Conservation (phyloP, 768 basidiomycete genomes). For the Tylopilus plumbeoviolaceoides region DNA sequence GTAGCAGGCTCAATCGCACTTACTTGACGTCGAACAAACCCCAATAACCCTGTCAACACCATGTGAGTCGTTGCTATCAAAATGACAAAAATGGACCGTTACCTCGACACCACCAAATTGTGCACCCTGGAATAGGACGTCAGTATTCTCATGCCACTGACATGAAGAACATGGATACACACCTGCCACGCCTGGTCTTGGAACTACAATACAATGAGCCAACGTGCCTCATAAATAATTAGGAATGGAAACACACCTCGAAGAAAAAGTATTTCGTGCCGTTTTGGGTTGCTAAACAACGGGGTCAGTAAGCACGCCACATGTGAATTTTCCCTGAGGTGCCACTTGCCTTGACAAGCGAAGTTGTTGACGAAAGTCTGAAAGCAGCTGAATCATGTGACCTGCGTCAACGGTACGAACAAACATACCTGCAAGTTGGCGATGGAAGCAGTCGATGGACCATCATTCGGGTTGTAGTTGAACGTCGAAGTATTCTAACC, state of each 20-base stretch:
- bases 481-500: constrained; percentile 54
- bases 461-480: constrained; percentile 55
- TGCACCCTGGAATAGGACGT: constrained; percentile 37
- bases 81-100: constrained; percentile 6
- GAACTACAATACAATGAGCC: constrained; percentile 36
- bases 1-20: constrained; percentile 16
- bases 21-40: constrained; percentile 62
- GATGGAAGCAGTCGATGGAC: constrained; percentile 59
- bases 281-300: constrained; percentile 59
- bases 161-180: constrained; percentile 16
- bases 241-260: constrained; percentile 41
- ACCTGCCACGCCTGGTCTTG: constrained; percentile 85
- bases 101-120: constrained; percentile 79
- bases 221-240: not conserved
- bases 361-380: constrained; percentile 83
- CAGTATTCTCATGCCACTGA: constrained; percentile 5
- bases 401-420: not conserved
- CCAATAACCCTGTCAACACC: constrained; percentile 46
- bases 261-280: constrained; percentile 88
- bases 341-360: constrained; percentile 50
- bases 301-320: constrained; percentile 4
- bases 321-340: not conserved
- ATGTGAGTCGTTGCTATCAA: constrained; percentile 7
- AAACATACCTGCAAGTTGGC: constrained; percentile 52
- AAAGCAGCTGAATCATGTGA: constrained; percentile 5